phyloP scores from a whole-genome alignment of 305 asterid genomes.

The Euphrasia arctica region DNA sequence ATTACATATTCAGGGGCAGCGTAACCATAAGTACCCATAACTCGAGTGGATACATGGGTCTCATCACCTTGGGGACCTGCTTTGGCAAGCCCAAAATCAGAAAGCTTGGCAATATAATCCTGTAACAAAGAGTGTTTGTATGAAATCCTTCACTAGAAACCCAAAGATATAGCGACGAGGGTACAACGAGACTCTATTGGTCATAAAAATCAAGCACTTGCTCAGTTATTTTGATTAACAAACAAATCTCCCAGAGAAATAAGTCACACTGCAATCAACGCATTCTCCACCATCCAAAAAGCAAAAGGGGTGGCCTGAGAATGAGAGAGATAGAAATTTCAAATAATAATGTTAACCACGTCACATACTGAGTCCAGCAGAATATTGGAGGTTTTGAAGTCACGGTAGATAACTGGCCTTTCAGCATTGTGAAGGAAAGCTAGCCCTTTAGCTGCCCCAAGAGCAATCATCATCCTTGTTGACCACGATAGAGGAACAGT shows the following conservation, averaged over 20 bases:
- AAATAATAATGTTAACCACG: conserved; percentile 9
- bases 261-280: conserved; percentile 6
- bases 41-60: conserved; percentile 89
- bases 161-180: conserved; percentile 5
- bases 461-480: conserved; percentile 84
- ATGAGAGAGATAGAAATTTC: conserved; percentile 8
- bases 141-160: conserved; percentile 7
- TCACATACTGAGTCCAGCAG: conserved; percentile 67
- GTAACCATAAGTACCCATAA: conserved; percentile 91
- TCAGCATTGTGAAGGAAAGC: conserved; percentile 88
- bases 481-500: conserved; percentile 69
- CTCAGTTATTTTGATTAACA: conserved; percentile 17
- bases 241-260: conserved; percentile 9
- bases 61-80: conserved; percentile 94
- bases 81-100: conserved; percentile 92
- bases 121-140: conserved; percentile 32
- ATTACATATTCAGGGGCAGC: conserved; percentile 93
- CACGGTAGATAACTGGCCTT: conserved; percentile 81
- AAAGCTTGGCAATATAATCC: conserved; percentile 82
- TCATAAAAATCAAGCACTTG: conserved; percentile 9
- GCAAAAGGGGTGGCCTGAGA: neutral
- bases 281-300: neutral
- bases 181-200: neutral
- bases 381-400: conserved; percentile 81
- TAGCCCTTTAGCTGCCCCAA: conserved; percentile 90